phyloP scores from a whole-genome alignment of 371 early-diverging fungal genomes.

The Dichotomocladium elegans region DNA sequence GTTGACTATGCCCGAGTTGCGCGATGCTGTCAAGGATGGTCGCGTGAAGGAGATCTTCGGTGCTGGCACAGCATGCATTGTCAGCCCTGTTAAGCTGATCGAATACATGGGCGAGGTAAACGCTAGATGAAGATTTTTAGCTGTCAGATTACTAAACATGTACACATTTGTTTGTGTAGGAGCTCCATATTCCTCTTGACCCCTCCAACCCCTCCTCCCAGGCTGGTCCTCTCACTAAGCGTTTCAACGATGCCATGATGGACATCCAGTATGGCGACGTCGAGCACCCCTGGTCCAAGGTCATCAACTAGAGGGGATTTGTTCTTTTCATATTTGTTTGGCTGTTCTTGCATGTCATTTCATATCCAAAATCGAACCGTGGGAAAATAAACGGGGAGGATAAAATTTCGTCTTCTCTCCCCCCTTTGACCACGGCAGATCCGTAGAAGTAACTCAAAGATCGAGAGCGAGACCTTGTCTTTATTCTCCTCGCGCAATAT shows the following conservation, averaged over 20 bases:
- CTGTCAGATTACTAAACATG: not conserved
- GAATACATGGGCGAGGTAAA: constrained; percentile 56
- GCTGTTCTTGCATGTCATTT: not conserved
- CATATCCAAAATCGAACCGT: not conserved
- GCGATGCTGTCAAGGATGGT: constrained; percentile 68
- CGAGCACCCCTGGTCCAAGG: constrained; percentile 69
- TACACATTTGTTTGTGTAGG: constrained; percentile 21
- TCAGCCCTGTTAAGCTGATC: constrained; percentile 88
- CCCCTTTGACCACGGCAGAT: no score
- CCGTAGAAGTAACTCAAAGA: no score
- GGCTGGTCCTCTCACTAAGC: constrained; percentile 88
- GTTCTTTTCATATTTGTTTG: no score
- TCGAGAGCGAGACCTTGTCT: no score
- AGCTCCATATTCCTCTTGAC: constrained; percentile 85
- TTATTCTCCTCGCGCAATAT: no score
- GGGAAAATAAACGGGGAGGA: no score
- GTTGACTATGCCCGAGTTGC: constrained; percentile 82
- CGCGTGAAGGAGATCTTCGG: constrained; percentile 84
- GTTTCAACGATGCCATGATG: constrained; percentile 84
- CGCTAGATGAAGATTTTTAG: not conserved
- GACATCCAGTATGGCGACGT: constrained; percentile 94
- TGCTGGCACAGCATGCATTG: constrained; percentile 95
- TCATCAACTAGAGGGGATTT: constrained; percentile 54
- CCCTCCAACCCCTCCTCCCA: constrained; percentile 73
- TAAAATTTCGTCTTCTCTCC: no score